Evolutionary conservation across 305 asterid genomes (phyloP).

Genomic region (Solanum hybrid): DNA sequence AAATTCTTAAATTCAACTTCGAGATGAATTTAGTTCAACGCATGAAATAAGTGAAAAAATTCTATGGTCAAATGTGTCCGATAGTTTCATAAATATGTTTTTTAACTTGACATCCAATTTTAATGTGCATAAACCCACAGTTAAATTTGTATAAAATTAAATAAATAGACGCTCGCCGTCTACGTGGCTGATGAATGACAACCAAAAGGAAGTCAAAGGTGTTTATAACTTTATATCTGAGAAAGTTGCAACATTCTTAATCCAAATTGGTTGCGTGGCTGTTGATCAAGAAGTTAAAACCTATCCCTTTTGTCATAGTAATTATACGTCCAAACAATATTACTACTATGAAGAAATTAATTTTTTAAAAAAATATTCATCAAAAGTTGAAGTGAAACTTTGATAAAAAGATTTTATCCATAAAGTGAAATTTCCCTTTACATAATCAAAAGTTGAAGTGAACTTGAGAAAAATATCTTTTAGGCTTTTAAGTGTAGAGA

Average conservation of each 20-base stretch:
- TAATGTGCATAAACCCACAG: not conserved
- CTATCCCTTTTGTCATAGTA: not conserved
- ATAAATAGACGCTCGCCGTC: no score
- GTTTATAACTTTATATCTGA: not conserved
- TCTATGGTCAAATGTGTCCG: not conserved
- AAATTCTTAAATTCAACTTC: not conserved
- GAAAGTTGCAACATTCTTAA: not conserved
- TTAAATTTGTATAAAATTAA: no score
- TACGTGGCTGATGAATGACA: not conserved
- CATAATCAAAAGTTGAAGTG: not conserved
- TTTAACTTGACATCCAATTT: not conserved
- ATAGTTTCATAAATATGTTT: no score
- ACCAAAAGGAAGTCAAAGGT: not conserved
- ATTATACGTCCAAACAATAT: not conserved
- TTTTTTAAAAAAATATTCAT: not conserved
- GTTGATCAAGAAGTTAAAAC: not conserved
- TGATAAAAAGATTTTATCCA: no score
- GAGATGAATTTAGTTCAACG: not conserved
- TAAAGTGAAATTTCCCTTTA: not conserved
- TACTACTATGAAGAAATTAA: not conserved
- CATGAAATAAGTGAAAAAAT: not conserved
- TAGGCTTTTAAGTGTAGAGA: not conserved
- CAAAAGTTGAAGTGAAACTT: not conserved
- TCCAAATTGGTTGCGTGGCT: not conserved
- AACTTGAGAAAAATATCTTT: not conserved